A percentile compares a stretch with the other conserved stretches of the same genome.
These are phyloP conservation scores for Ascochyta lentis DNA, from an alignment of 2,329 filamentous ascomycete genomes.

Conservation along the genomic window DNA sequence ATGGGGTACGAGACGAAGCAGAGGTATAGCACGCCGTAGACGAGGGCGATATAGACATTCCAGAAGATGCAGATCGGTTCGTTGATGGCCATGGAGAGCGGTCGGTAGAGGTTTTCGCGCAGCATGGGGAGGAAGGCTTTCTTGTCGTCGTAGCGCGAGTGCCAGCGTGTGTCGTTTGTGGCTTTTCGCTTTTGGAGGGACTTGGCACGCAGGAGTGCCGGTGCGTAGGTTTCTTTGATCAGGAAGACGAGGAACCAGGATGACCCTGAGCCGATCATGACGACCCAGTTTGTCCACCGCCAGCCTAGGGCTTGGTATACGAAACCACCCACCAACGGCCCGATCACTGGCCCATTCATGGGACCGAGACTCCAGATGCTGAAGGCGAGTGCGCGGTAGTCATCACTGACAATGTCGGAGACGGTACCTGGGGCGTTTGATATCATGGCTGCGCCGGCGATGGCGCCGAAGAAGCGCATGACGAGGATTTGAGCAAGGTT, in stretches of 20 bases:
- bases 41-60: conserved; percentile 73
- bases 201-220: conserved; percentile 74
- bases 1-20: conserved; percentile 92
- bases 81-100: conserved; percentile 76
- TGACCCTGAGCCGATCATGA: conserved; percentile 68
- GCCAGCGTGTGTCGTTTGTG: conserved; percentile 76
- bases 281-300: conserved; percentile 82
- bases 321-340: conserved; percentile 81
- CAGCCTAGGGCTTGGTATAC: conserved; percentile 79
- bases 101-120: conserved; percentile 76
- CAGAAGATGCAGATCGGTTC: conserved; percentile 89
- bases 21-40: conserved; percentile 87
- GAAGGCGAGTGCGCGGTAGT: conserved; percentile 82
- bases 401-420: conserved; percentile 80
- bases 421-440: conserved; percentile 83
- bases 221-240: conserved; percentile 79
- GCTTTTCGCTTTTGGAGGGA: conserved; percentile 72
- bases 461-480: conserved; percentile 74
- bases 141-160: conserved; percentile 81
- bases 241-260: conserved; percentile 63
- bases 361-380: conserved; percentile 84
- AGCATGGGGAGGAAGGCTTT: conserved; percentile 70
- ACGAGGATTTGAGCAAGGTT: conserved; percentile 73
- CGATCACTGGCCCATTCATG: conserved; percentile 70
- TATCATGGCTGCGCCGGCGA: conserved; percentile 81